phyloP scores from a whole-genome alignment of 2,329 filamentous ascomycete genomes.

The Thermomyces lanuginosus region DNA sequence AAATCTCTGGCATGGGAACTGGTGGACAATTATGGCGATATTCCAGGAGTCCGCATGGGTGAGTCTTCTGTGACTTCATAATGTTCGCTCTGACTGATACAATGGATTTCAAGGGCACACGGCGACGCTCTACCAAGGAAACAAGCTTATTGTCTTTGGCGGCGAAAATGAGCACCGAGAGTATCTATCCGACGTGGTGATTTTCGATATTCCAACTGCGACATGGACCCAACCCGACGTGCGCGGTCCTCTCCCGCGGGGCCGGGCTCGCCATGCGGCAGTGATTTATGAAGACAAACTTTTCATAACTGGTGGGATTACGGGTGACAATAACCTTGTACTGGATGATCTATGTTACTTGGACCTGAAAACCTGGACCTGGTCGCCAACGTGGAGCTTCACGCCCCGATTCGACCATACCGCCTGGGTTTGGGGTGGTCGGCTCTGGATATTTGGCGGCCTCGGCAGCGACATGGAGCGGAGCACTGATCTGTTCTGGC shows the following conservation, averaged over 20 bases:
- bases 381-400: conserved; percentile 92
- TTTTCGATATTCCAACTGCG: conserved; percentile 86
- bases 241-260: conserved; percentile 68
- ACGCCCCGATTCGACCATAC: conserved; percentile 90
- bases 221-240: conserved; percentile 91
- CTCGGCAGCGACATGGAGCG: conserved; percentile 95
- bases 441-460: conserved; percentile 92
- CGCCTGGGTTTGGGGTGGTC: conserved; percentile 80
- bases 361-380: conserved; percentile 92
- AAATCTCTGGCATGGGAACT: conserved; percentile 81
- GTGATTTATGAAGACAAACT: conserved; percentile 93
- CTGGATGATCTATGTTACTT: conserved; percentile 93
- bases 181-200: conserved; percentile 86
- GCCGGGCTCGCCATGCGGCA: conserved; percentile 80
- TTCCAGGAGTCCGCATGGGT: conserved; percentile 95
- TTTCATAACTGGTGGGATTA: conserved; percentile 91
- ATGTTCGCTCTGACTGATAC: neutral
- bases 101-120: conserved; percentile 43
- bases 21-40: conserved; percentile 97
- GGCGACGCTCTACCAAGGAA: conserved; percentile 79
- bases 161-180: conserved; percentile 96
- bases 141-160: conserved; percentile 92
- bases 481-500: conserved; percentile 89
- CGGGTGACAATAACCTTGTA: conserved; percentile 78
- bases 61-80: conserved; percentile 15